A percentile compares a stretch with the other conserved stretches of the same genome.
phyloP scores from a whole-genome alignment of 1,139 yeast genomes.

The Protomyces inouyei region DNA sequence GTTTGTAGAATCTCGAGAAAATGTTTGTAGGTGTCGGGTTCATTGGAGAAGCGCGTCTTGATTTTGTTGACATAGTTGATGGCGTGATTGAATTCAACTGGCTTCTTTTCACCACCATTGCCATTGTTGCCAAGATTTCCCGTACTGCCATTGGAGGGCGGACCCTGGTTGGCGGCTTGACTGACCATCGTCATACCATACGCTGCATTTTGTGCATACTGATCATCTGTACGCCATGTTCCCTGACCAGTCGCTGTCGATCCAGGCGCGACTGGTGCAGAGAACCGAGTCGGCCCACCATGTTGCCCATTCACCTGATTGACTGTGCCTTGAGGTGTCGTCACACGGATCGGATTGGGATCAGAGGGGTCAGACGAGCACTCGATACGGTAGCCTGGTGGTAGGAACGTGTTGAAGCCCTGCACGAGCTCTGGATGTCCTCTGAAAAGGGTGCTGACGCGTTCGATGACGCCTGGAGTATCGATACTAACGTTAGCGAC shows the following conservation, averaged over 20 bases:
- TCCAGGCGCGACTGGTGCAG: slow-evolving; percentile 32
- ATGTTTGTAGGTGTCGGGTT: slow-evolving; percentile 92
- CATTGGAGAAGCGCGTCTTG: slow-evolving; percentile 85
- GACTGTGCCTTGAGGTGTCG: slow-evolving; percentile 91
- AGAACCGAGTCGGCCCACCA: slow-evolving; percentile 23
- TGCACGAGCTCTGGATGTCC: slow-evolving; percentile 92
- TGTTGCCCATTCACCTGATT: slow-evolving; percentile 37
- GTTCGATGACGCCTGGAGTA: slow-evolving; percentile 96
- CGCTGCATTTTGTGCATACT: slow-evolving; percentile 15
- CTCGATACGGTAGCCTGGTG: slow-evolving; percentile 93
- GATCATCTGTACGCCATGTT: slow-evolving; percentile 4
- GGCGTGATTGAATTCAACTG: slow-evolving; percentile 95
- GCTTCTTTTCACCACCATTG: slow-evolving; percentile 42
- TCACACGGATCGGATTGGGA: slow-evolving; percentile 87
- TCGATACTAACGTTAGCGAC: slow-evolving; percentile 54
- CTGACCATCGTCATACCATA: slow-evolving; percentile 27
- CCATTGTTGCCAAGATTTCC: not conserved
- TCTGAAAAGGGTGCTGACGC: slow-evolving; percentile 82
- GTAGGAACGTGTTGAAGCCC: slow-evolving; percentile 94
- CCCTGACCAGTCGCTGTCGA: slow-evolving; percentile 44
- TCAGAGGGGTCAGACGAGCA: slow-evolving; percentile 86
- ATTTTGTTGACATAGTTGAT: slow-evolving; percentile 93
- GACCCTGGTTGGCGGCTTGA: slow-evolving; percentile 10
- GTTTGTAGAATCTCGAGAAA: slow-evolving; percentile 93
- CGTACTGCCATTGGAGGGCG: slow-evolving; percentile 2